Base-by-base conservation (phyloP, 768 basidiomycete genomes). In the Agaricus sinodeliciosus region DNA sequence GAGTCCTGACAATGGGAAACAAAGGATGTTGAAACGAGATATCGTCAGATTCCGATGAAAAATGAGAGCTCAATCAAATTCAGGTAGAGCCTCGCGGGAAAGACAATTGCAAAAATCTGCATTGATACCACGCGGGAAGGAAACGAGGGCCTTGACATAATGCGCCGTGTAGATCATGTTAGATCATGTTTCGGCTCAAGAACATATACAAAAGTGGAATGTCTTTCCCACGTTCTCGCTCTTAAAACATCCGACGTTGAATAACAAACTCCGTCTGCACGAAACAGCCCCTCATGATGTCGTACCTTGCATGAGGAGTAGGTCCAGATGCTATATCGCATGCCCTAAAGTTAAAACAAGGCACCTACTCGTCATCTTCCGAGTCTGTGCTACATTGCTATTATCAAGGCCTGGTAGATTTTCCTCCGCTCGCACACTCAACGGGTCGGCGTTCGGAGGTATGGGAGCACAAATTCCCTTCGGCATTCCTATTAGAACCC, bases 401-500 rank as follows among this genome's bases (percentile, higher is more conserved):
- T 37, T 7, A 39, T 16, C 7, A 39, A 16, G 12, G 15, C 37
- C 16, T 39, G 37, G 15, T 16, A 15, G 8, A 13, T 39, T 11
- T 13, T 40, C 44, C 12, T 45, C 51, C 25, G 44, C 16, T 40
- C 25, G 51, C 40, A 35, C 51, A 39, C 67, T 74, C 28, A 67
- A 68, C 13, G 75, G 73, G 37, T 78, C n/a, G 77, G 77, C 78
- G 79, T 56, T 63, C 63, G 13, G 83, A 83, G 56, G 82, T 84
- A 64, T n/a, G n/a, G n/a, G n/a, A n/a, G n/a, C n/a, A n/a, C n/a
- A n/a, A n/a, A n/a, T n/a, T n/a, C n/a, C n/a, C n/a, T n/a, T n/a
- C n/a, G n/a, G n/a, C n/a, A n/a, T n/a, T n/a, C n/a, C n/a, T n/a
- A n/a, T n/a, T n/a, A n/a, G n/a, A n/a, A n/a, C n/a, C n/a, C n/a